Percentiles rank a stretch among this genome's conserved stretches.
Evolutionary conservation across 805 yeast genomes (phyloP).

Genomic region (Pichia rugopelliculosa): DNA sequence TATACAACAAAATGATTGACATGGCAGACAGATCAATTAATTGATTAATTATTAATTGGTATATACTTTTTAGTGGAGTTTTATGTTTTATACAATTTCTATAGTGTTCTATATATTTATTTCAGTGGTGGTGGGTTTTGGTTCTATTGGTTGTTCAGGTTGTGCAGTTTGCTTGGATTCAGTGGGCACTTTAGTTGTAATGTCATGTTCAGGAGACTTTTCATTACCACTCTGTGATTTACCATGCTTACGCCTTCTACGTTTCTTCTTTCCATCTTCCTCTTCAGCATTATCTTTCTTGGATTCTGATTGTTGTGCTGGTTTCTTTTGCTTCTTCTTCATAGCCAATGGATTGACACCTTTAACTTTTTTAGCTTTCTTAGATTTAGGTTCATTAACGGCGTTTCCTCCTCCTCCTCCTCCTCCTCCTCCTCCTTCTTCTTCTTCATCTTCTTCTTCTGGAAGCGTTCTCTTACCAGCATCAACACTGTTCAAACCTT

Average conservation of each 20-base stretch:
- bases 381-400: slow-evolving; percentile 6
- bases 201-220: neutral
- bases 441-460: slow-evolving; percentile 13
- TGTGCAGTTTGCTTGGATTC: neutral
- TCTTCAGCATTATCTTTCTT: neutral
- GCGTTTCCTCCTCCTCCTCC: slow-evolving; percentile 16
- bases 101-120: neutral
- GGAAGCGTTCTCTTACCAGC: slow-evolving; percentile 34
- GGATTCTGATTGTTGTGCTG: neutral
- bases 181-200: neutral
- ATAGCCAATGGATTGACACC: slow-evolving; percentile 89
- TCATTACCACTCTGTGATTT: neutral
- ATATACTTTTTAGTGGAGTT: no score
- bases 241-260: neutral
- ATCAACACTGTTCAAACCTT: slow-evolving; percentile 66
- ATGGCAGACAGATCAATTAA: no score
- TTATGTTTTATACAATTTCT: neutral
- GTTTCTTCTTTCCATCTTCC: neutral
- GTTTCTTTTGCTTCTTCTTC: slow-evolving; percentile 53
- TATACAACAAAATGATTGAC: neutral
- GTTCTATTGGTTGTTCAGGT: neutral
- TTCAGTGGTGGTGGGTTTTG: neutral
- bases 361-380: slow-evolving; percentile 39
- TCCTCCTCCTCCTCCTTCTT: slow-evolving; percentile 16
- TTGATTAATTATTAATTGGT: no score